phyloP scores from a whole-genome alignment of 2,329 filamentous ascomycete genomes.

The Aspergillus flavus region DNA sequence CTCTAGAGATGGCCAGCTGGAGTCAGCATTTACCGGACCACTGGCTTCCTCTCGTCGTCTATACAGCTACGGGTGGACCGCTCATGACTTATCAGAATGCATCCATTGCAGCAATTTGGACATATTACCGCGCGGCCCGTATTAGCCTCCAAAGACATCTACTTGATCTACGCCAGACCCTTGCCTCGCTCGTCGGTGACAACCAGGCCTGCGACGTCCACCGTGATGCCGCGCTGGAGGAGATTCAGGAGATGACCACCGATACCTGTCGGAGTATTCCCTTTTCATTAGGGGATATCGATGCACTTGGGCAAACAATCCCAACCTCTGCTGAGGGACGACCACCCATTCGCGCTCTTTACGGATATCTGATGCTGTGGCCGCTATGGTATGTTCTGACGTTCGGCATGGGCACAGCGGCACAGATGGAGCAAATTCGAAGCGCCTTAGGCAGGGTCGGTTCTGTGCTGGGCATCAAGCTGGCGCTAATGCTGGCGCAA shows the following conservation, averaged over 20 bases:
- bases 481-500: conserved; percentile 34
- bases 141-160: conserved; percentile 37
- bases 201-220: conserved; percentile 7
- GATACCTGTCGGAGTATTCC: conserved; percentile 40
- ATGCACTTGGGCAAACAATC: conserved; percentile 32
- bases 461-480: conserved; percentile 36
- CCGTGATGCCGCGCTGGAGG: conserved; percentile 11
- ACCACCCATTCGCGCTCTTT: conserved; percentile 32
- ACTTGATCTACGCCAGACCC: conserved; percentile 26
- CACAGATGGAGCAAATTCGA: conserved; percentile 32
- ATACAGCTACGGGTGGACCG: conserved; percentile 30
- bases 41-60: conserved; percentile 38
- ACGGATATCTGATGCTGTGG: conserved; percentile 39
- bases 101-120: conserved; percentile 35
- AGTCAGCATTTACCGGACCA: conserved; percentile 31
- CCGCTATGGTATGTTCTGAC: conserved; percentile 41
- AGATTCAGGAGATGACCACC: conserved; percentile 37
- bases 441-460: conserved; percentile 32
- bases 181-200: conserved; percentile 18
- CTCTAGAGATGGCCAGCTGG: conserved; percentile 36
- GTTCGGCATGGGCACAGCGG: conserved; percentile 34
- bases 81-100: conserved; percentile 38
- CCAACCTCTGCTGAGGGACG: conserved; percentile 16
- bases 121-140: conserved; percentile 39
- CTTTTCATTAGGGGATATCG: conserved; percentile 36